These are phyloP conservation scores for Alternaria ventricosa DNA, from an alignment of 2,329 filamentous ascomycete genomes.

Conservation along the genomic window DNA sequence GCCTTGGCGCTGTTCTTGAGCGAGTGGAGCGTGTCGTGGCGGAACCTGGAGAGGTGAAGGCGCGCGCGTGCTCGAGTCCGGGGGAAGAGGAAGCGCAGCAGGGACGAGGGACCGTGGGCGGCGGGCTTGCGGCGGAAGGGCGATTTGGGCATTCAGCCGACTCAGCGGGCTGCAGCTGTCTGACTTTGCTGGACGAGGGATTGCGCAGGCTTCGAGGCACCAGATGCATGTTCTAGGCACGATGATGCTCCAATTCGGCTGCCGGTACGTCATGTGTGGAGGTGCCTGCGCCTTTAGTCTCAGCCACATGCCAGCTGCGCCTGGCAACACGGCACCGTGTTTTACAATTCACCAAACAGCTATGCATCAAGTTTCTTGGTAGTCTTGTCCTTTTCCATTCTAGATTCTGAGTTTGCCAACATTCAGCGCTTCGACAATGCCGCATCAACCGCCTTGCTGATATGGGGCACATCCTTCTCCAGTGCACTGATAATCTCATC, in stretches of 20 bases:
- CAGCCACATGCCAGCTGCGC: conserved; percentile 2
- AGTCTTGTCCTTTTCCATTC: not conserved
- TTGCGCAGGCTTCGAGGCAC: conserved; percentile 10
- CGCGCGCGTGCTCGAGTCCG: conserved; percentile 68
- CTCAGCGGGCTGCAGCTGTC: conserved; percentile 15
- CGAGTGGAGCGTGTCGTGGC: conserved; percentile 74
- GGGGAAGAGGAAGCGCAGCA: conserved; percentile 73
- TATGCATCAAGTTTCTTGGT: not conserved
- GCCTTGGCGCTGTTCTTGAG: conserved; percentile 76
- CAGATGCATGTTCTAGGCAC: conserved; percentile 6
- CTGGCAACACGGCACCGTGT: not conserved
- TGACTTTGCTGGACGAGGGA: conserved; percentile 10
- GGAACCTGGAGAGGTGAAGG: conserved; percentile 72
- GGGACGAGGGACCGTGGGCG: conserved; percentile 40
- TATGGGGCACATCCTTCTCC: conserved; percentile 35
- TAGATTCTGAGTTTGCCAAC: not conserved
- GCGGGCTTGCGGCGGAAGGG: conserved; percentile 39
- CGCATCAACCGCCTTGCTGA: conserved; percentile 14
- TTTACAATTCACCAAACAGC: not conserved
- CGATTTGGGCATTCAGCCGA: conserved; percentile 44
- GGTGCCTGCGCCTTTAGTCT: conserved; percentile 6
- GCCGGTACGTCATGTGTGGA: conserved; percentile 23
- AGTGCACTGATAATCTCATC: conserved; percentile 43
- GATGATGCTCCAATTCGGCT: conserved; percentile 13
- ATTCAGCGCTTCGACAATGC: conserved; percentile 2